Base-by-base conservation (phyloP, 2,329 filamentous ascomycete species). In the Mollisia scopiformis region DNA sequence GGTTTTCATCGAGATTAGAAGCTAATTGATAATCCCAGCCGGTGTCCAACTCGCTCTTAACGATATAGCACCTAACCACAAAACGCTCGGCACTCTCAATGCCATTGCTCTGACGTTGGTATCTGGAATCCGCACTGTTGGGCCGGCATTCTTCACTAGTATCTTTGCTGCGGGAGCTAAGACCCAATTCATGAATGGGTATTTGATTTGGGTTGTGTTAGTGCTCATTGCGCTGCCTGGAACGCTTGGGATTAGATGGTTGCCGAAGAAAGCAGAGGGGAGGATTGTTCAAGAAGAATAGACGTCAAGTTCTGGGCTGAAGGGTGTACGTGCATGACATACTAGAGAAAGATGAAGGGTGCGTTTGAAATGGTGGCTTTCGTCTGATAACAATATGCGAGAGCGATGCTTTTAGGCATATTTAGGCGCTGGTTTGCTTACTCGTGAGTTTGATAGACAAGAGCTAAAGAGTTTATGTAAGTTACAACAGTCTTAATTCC, bases 1-100 rank as follows among this genome's bases (percentile, higher is more conserved):
- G 8, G 8, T 21, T 39, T 47, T 57, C 10, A 43, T 23, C 19
- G 33, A 31, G n/a, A n/a, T n/a, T n/a, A n/a, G n/a, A n/a, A n/a
- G n/a, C n/a, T n/a, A n/a, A n/a, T n/a, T n/a, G n/a, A n/a, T n/a
- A n/a, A n/a, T n/a, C n/a, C n/a, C n/a, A 70, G 93, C 89, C 0
- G 87, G 81, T 1, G 82, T 88, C 0, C 90, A 93, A 77, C 84
- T 94, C 8, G 86, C 86, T 0, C 71, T 94, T 31, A 94, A 94
- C 73, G 89, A 93, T 60, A 84, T 90, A 2, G 82, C 87, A 0
- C 91, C 91, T 0, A 85, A 81, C 10, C 82, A 85, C 1, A 78
- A 80, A 43, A 83, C 86, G 0, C 77, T 94, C 10, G 90, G 88
- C 0, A 92, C 86, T 0, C 76, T 95, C 28, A 94, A 94, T 67